Percentiles rank a stretch among this genome's conserved stretches.
Evolutionary conservation across 495 filamentous ascomycete species (phyloP).

Genomic region (Astrothelium macrocarpum): DNA sequence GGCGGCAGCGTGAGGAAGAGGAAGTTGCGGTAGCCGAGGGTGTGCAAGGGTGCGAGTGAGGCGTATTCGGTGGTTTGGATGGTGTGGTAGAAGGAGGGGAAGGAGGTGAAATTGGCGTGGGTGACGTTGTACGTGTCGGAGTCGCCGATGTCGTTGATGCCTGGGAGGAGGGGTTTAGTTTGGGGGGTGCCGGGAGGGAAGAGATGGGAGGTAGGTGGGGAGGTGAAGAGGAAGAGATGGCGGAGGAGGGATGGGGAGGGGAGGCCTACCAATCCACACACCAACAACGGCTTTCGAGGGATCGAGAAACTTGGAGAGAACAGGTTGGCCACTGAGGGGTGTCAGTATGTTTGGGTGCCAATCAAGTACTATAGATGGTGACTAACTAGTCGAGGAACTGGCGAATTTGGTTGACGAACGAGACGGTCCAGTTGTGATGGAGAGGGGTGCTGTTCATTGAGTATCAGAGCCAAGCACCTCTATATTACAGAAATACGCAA

Average conservation of each 20-base stretch:
- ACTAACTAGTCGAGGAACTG: slow-evolving; percentile 12
- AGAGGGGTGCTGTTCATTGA: slow-evolving; percentile 26
- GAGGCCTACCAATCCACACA: slow-evolving; percentile 17
- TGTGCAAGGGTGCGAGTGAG: slow-evolving; percentile 33
- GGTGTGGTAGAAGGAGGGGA: slow-evolving; percentile 30
- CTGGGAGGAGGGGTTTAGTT: not conserved
- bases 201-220: not conserved
- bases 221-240: not conserved
- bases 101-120: slow-evolving; percentile 1
- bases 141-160: slow-evolving; percentile 25
- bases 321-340: slow-evolving; percentile 12
- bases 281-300: slow-evolving; percentile 8
- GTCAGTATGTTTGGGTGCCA: no score
- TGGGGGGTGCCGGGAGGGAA: not conserved
- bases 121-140: slow-evolving; percentile 11
- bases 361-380: no score
- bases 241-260: not conserved
- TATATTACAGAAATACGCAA: not conserved
- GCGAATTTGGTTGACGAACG: slow-evolving; percentile 12
- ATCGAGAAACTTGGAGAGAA: slow-evolving; percentile 10
- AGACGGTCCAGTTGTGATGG: slow-evolving; percentile 41
- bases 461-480: not conserved
- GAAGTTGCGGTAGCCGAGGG: slow-evolving; percentile 38
- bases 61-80: slow-evolving; percentile 31
- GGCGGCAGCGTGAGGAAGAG: slow-evolving; percentile 45